phyloP scores from a whole-genome alignment of 441 rosid species.

The Omphalea diandra region DNA sequence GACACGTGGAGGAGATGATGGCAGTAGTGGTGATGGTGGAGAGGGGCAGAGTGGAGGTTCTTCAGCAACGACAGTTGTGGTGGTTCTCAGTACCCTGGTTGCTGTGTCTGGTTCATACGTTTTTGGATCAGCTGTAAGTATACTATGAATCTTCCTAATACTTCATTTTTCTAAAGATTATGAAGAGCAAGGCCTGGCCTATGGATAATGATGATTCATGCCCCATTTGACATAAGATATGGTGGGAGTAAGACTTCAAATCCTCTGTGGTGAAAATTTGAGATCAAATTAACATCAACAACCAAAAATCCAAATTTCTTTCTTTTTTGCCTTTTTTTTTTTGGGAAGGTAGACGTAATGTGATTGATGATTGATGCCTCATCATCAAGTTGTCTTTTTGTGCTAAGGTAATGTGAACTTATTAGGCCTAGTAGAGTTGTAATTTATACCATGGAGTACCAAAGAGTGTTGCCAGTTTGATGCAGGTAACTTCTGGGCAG shows the following conservation, averaged over 20 bases:
- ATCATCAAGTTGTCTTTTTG: no score
- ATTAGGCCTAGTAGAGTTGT: neutral
- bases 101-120: constrained; percentile 57
- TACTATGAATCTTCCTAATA: neutral
- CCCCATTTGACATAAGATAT: no score
- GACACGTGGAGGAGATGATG: constrained; percentile 5
- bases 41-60: constrained; percentile 12
- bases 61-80: constrained; percentile 38
- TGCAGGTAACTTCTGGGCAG: constrained; percentile 2
- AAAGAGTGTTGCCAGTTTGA: neutral
- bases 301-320: neutral
- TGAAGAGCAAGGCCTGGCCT: no score
- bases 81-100: constrained; percentile 47
- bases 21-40: constrained; percentile 11
- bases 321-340: no score
- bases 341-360: no score
- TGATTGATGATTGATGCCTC: no score
- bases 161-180: neutral
- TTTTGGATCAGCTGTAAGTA: constrained; percentile 55
- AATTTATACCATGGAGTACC: neutral
- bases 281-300: neutral
- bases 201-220: no score
- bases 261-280: no score
- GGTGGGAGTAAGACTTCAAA: no score
- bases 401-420: neutral